phyloP scores from a whole-genome alignment of 2,329 filamentous ascomycete species.

The Orbilia javanica region DNA sequence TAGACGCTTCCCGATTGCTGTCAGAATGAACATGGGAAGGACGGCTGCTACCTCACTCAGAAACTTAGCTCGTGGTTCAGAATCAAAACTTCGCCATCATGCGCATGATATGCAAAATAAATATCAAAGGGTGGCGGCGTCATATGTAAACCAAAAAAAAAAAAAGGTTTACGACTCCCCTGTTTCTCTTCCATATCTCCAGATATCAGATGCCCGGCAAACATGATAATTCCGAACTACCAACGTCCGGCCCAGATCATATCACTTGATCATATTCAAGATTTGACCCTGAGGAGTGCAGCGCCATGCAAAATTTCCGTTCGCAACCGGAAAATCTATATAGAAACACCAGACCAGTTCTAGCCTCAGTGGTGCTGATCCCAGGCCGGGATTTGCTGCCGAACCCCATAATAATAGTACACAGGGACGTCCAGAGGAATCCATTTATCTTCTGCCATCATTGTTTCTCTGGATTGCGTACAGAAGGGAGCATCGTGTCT shows the following conservation, averaged over 20 bases:
- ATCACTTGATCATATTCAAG: slow-evolving; percentile 3
- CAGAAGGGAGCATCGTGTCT: background rate
- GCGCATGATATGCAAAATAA: slow-evolving; percentile 6
- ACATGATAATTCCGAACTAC: background rate
- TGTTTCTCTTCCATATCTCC: slow-evolving; percentile 3
- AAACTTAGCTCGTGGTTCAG: slow-evolving; percentile 5
- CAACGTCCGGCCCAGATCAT: background rate
- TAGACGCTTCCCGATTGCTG: slow-evolving; percentile 20
- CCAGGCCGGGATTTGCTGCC: slow-evolving; percentile 31
- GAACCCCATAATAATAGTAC: slow-evolving; percentile 19
- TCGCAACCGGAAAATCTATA: slow-evolving; percentile 37
- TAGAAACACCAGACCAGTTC: slow-evolving; percentile 44
- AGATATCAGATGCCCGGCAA: background rate
- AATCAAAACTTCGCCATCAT: slow-evolving; percentile 8
- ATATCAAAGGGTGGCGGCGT: slow-evolving; percentile 1
- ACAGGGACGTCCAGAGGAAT: background rate
- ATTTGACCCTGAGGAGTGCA: slow-evolving; percentile 23
- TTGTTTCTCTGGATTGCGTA: slow-evolving; percentile 19
- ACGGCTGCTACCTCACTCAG: slow-evolving; percentile 19
- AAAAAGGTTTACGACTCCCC: background rate
- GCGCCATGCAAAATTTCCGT: slow-evolving; percentile 44
- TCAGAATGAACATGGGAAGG: slow-evolving; percentile 14
- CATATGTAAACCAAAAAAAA: slow-evolving; percentile 8
- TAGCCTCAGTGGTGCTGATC: slow-evolving; percentile 43
- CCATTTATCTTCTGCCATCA: slow-evolving; percentile 14